Percentiles rank a stretch among this genome's conserved stretches.
These are phyloP conservation scores for Metarhizium guizhouense DNA, from an alignment of 2,329 filamentous ascomycete species.

Conservation along the genomic window DNA sequence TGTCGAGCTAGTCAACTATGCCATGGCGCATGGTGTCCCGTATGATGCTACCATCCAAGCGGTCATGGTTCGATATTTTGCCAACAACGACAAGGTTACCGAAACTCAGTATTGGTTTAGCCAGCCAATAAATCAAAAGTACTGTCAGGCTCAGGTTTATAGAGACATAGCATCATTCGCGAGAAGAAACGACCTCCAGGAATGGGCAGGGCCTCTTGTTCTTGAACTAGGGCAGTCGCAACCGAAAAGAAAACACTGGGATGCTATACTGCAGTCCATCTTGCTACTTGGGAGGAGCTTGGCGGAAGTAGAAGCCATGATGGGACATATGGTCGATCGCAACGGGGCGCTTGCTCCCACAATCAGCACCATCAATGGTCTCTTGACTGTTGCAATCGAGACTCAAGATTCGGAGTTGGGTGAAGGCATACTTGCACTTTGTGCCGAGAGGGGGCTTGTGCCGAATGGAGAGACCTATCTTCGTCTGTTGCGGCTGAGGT, in stretches of 20 bases:
- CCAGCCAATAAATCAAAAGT: constrained; percentile 33
- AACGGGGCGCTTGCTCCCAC: constrained; percentile 46
- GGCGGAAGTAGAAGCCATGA: constrained; percentile 41
- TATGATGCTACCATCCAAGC: constrained; percentile 39
- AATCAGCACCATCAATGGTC: constrained; percentile 63
- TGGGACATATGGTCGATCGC: constrained; percentile 62
- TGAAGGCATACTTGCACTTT: constrained; percentile 62
- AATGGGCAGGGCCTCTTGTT: constrained; percentile 56
- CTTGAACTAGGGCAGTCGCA: constrained; percentile 37
- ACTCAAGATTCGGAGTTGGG: constrained; percentile 62
- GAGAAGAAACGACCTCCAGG: constrained; percentile 46
- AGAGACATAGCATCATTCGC: constrained; percentile 38
- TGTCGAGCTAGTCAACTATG: constrained; percentile 41
- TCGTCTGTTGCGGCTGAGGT: constrained; percentile 65
- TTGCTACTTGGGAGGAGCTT: constrained; percentile 59
- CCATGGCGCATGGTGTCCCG: constrained; percentile 36
- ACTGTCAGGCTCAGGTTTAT: constrained; percentile 15
- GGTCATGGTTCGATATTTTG: constrained; percentile 54
- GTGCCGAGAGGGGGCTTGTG: constrained; percentile 53
- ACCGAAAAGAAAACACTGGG: constrained; percentile 52
- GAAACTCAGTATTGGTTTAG: constrained; percentile 61
- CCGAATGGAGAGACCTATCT: constrained; percentile 63
- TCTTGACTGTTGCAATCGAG: constrained; percentile 66
- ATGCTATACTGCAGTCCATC: constrained; percentile 66
- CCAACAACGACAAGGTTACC: constrained; percentile 44